phyloP scores from a whole-genome alignment of 2,329 filamentous ascomycete species.

The Fusarium goolgardi region DNA sequence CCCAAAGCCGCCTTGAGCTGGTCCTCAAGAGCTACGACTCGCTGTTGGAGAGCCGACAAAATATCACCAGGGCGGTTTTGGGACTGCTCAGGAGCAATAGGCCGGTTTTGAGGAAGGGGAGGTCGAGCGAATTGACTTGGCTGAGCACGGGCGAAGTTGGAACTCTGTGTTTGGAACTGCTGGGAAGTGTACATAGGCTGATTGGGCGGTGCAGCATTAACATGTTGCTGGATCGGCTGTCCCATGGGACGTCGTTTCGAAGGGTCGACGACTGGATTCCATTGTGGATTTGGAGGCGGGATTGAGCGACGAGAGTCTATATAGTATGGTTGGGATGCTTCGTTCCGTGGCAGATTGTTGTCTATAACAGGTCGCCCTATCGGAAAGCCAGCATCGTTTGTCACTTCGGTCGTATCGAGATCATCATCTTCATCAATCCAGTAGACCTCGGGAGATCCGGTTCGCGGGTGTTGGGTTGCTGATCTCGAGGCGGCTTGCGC shows the following conservation, averaged over 20 bases:
- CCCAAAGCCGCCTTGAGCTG: constrained; percentile 73
- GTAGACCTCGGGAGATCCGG: constrained; percentile 54
- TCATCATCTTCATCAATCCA: constrained; percentile 65
- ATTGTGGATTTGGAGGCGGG: constrained; percentile 54
- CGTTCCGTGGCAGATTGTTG: constrained; percentile 51
- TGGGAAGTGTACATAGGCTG: constrained; percentile 48
- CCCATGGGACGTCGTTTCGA: constrained; percentile 34
- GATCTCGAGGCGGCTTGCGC: constrained; percentile 42
- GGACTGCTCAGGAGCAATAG: constrained; percentile 41
- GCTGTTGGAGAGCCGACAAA: constrained; percentile 62
- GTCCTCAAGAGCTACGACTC: constrained; percentile 64
- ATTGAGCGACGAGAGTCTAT: constrained; percentile 44
- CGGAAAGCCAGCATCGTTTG: constrained; percentile 59
- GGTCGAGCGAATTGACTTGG: constrained; percentile 59
- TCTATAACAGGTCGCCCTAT: constrained; percentile 53
- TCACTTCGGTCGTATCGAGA: constrained; percentile 68
- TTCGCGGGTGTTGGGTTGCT: constrained; percentile 40
- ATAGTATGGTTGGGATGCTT: constrained; percentile 41
- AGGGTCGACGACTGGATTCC: constrained; percentile 52
- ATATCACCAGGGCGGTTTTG: constrained; percentile 52
- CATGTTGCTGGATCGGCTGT: constrained; percentile 31
- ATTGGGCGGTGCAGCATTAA: constrained; percentile 28
- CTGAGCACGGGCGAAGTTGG: constrained; percentile 48
- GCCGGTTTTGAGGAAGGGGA: constrained; percentile 45
- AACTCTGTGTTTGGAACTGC: constrained; percentile 47